These are phyloP conservation scores for Sanghuangporus baumii DNA, from an alignment of 1,284 basidiomycete genomes.

Conservation along the genomic window DNA sequence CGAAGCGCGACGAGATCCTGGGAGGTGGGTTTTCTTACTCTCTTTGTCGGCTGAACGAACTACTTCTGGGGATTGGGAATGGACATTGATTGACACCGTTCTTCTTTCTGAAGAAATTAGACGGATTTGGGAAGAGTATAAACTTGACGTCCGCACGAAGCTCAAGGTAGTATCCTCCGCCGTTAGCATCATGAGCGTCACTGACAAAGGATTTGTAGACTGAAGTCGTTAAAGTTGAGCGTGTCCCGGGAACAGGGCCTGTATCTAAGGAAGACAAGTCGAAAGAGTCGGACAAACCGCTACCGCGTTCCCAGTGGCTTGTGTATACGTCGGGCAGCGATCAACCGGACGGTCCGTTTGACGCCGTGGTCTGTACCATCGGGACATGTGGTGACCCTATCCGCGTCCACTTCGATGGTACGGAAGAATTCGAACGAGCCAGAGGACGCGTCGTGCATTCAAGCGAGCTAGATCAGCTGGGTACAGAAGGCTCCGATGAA, in stretches of 20 bases:
- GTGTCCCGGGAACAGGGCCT: constrained; percentile 25
- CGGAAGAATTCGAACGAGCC: constrained; percentile 26
- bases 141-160: constrained; percentile 43
- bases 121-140: constrained; percentile 50
- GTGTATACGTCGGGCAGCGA: constrained; percentile 41
- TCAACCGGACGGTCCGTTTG: constrained; percentile 43
- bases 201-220: constrained; percentile 24
- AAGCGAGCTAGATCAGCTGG: constrained; percentile 19
- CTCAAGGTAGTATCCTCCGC: constrained; percentile 32
- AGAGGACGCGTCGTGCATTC: constrained; percentile 17
- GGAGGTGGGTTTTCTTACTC: constrained; percentile 28
- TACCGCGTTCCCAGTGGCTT: constrained; percentile 40
- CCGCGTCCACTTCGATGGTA: constrained; percentile 42
- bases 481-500: constrained; percentile 21
- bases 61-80: neutral
- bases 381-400: constrained; percentile 55
- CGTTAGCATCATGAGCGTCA: neutral
- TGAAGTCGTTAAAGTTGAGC: constrained; percentile 21
- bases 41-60: neutral
- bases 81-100: neutral
- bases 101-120: constrained; percentile 35
- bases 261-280: constrained; percentile 17
- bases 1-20: constrained; percentile 52
- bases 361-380: constrained; percentile 51
- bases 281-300: constrained; percentile 21